A percentile compares a stretch with the other conserved stretches of the same genome.
phyloP scores from a whole-genome alignment of 2,329 filamentous ascomycete genomes.

The Phialophora chinensis region DNA sequence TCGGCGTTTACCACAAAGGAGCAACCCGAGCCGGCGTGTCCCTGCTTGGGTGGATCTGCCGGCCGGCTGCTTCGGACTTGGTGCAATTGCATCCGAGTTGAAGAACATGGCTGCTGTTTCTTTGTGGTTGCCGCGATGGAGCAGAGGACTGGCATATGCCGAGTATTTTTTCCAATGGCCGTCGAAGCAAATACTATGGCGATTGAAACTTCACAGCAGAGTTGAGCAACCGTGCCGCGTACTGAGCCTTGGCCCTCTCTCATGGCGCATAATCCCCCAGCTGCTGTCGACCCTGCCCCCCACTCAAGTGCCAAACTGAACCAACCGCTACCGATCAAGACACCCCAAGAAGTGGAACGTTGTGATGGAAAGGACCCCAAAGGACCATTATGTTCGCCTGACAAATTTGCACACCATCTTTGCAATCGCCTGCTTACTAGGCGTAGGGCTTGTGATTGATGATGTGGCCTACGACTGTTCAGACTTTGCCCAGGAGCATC shows the following conservation, averaged over 20 bases:
- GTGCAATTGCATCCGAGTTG: no score
- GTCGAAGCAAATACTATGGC: no score
- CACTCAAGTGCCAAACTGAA: not conserved
- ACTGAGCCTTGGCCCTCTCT: not conserved
- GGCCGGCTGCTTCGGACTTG: no score
- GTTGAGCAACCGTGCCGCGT: no score
- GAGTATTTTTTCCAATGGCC: no score
- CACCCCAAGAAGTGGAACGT: constrained; percentile 1
- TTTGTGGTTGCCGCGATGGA: no score
- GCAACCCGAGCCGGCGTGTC: no score
- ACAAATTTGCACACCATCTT: not conserved
- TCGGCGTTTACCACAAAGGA: no score
- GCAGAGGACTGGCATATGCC: no score
- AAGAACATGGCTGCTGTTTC: no score
- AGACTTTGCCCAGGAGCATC: constrained; percentile 41
- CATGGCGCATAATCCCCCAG: not conserved
- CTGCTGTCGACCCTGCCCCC: not conserved
- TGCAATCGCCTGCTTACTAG: not conserved
- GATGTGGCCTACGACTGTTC: constrained; percentile 43
- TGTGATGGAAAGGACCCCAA: not conserved
- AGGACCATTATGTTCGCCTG: constrained; percentile 2
- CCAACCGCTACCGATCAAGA: constrained; percentile 1
- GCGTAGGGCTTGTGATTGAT: constrained; percentile 41
- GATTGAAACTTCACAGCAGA: no score
- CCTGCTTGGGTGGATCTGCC: no score